Evolutionary conservation across 495 filamentous ascomycete genomes (phyloP).

Genomic region (Penicillium taxi): DNA sequence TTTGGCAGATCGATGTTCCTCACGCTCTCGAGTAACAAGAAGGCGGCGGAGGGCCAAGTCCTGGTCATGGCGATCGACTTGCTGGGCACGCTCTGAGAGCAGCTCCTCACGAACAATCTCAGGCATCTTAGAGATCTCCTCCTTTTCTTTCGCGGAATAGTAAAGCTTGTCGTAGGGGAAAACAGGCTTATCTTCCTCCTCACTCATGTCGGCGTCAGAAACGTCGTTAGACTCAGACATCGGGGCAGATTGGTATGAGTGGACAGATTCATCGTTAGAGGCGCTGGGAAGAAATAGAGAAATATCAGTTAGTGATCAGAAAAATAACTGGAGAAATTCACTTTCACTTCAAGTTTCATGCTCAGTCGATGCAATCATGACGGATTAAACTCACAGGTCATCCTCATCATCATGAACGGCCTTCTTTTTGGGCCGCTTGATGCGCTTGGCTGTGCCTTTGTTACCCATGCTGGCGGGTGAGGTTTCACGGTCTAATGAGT

Average conservation of each 20-base stretch:
- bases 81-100: conserved; percentile 77
- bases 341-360: too few relatives aligned
- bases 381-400: conserved; percentile 62
- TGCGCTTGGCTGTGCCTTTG: conserved; percentile 40
- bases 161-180: conserved; percentile 90
- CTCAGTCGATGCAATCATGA: too few relatives aligned
- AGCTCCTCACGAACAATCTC: conserved; percentile 86
- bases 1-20: conserved; percentile 60
- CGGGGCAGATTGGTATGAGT: conserved; percentile 71
- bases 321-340: background rate
- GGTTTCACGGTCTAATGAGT: conserved; percentile 19
- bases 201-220: conserved; percentile 40
- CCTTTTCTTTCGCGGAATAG: conserved; percentile 68
- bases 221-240: conserved; percentile 73
- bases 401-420: conserved; percentile 61
- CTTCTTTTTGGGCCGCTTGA: conserved; percentile 36
- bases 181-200: conserved; percentile 50
- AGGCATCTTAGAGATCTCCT: conserved; percentile 74
- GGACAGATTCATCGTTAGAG: conserved; percentile 58
- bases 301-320: conserved; percentile 3
- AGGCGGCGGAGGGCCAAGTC: conserved; percentile 77
- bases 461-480: conserved; percentile 34
- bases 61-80: conserved; percentile 71
- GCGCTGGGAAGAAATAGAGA: conserved; percentile 25
- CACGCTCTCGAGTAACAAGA: conserved; percentile 58